These are phyloP conservation scores for Alternaria sp. DNA, from an alignment of 2,329 filamentous ascomycete species.

Conservation along the genomic window DNA sequence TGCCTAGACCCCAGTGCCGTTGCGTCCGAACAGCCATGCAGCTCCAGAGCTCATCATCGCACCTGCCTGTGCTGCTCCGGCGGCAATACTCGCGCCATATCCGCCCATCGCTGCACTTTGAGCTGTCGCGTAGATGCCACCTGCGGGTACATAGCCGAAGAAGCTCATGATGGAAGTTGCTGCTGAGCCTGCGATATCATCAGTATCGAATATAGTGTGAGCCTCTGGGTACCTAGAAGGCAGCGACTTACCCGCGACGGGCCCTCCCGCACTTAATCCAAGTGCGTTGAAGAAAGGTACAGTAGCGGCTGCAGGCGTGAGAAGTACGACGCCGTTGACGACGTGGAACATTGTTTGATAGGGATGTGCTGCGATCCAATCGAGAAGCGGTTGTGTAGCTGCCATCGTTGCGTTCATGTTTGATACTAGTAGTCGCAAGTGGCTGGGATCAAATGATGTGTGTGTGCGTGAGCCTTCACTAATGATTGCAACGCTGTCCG, in stretches of 20 bases:
- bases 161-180: constrained; percentile 31
- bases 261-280: constrained; percentile 33
- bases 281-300: constrained; percentile 32
- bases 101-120: constrained; percentile 47
- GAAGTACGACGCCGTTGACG: constrained; percentile 32
- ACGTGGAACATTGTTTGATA: constrained; percentile 36
- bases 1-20: constrained; percentile 2
- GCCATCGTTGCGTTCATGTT: constrained; percentile 6
- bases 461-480: not conserved
- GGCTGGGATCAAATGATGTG: not conserved
- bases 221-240: not conserved
- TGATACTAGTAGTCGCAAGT: not conserved
- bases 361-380: constrained; percentile 34
- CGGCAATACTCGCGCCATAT: constrained; percentile 35
- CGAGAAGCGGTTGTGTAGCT: constrained; percentile 15
- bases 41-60: constrained; percentile 24
- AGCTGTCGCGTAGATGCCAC: constrained; percentile 32
- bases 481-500: not conserved
- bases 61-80: constrained; percentile 30
- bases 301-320: constrained; percentile 32
- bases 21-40: constrained; percentile 18
- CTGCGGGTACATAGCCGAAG: constrained; percentile 31
- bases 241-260: constrained; percentile 28
- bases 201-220: not conserved
- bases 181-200: constrained; percentile 26